A percentile compares a stretch with the other conserved stretches of the same genome.
phyloP scores from a whole-genome alignment of 1,284 basidiomycete species.

The Mixia osmundae region DNA sequence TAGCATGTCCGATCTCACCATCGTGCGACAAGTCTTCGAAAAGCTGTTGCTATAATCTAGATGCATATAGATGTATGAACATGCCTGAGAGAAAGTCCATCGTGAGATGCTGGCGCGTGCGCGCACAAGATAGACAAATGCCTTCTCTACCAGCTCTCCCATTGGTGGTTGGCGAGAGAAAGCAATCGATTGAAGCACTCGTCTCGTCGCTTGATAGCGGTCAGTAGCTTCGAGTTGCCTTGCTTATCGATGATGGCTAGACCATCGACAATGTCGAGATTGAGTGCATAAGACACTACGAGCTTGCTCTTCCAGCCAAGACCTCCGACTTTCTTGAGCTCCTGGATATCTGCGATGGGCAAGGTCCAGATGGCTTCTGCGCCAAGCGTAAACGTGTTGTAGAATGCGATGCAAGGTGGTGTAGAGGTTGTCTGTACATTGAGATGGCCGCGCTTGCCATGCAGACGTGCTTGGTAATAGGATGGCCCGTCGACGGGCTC shows the following conservation, averaged over 20 bases:
- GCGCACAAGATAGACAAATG: too few species aligned
- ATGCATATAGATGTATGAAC: too few species aligned
- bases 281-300: slow-evolving; percentile 14
- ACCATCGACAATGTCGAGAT: slow-evolving; percentile 12
- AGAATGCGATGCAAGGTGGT: slow-evolving; percentile 18
- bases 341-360: slow-evolving; percentile 19
- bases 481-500: slow-evolving; percentile 15
- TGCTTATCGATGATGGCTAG: slow-evolving; percentile 12
- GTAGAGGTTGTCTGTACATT: slow-evolving; percentile 20
- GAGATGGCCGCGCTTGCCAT: slow-evolving; percentile 18
- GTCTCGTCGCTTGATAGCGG: slow-evolving; percentile 20
- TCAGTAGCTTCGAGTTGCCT: slow-evolving; percentile 17
- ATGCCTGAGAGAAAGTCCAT: too few species aligned
- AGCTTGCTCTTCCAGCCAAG: slow-evolving; percentile 22
- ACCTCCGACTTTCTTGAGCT: slow-evolving; percentile 20
- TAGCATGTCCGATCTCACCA: too few species aligned
- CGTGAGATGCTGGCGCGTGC: too few species aligned
- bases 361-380: slow-evolving; percentile 15
- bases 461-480: slow-evolving; percentile 17
- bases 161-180: too few species aligned
- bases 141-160: too few species aligned
- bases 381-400: slow-evolving; percentile 7
- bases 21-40: too few species aligned
- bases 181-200: slow-evolving; percentile 21
- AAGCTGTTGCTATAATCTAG: too few species aligned